These are phyloP conservation scores for Selaginella tamariscina DNA, from an alignment of 75 land plant species.

Conservation along the genomic window DNA sequence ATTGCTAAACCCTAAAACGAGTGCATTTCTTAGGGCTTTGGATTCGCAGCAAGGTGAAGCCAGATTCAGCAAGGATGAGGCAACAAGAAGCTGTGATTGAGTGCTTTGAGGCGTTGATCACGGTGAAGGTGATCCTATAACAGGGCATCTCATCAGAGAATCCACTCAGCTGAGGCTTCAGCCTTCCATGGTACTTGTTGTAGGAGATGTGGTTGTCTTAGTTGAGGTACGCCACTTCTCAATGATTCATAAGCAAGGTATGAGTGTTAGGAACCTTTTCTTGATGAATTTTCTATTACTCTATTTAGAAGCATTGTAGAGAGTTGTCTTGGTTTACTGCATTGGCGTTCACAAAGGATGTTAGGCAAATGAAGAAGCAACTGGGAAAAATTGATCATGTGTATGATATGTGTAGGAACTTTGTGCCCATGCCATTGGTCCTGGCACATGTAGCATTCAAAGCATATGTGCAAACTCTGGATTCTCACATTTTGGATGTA, in stretches of 20 bases:
- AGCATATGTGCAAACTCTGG: neutral
- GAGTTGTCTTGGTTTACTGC: neutral
- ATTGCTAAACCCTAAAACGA: no score
- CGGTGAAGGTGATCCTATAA: slow-evolving; percentile 1
- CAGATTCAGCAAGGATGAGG: no score
- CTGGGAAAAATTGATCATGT: neutral
- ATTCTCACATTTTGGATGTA: neutral
- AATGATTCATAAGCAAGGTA: no score
- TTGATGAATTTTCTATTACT: neutral
- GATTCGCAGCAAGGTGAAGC: no score
- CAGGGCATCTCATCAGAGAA: neutral
- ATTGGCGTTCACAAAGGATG: neutral
- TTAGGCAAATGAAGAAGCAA: neutral
- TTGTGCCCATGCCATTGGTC: neutral
- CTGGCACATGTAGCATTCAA: neutral
- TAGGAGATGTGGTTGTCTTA: neutral
- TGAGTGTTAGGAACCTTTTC: neutral
- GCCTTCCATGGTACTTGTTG: neutral
- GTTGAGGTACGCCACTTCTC: neutral
- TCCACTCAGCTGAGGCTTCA: neutral
- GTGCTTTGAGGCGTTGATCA: neutral
- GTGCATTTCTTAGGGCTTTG: no score
- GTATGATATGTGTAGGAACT: neutral
- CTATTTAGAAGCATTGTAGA: neutral
- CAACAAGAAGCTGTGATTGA: neutral